Evolutionary conservation across 1,139 yeast genomes (phyloP).

Genomic region (Chernovozyma aurita): DNA sequence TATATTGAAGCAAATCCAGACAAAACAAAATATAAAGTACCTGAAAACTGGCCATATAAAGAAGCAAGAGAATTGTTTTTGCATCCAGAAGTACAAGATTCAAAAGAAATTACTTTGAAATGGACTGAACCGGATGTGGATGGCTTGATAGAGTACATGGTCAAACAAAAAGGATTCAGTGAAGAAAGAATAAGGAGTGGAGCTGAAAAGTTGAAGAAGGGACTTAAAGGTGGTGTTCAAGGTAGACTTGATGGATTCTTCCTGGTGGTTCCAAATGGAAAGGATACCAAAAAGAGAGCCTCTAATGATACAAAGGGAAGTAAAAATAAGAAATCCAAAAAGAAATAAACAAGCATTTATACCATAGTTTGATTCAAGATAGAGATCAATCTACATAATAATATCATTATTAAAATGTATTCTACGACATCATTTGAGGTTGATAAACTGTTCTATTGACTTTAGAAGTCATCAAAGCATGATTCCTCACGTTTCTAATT

Average conservation of each 20-base stretch:
- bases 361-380: no score
- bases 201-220: constrained; percentile 79
- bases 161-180: constrained; percentile 75
- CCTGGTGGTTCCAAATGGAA: constrained; percentile 57
- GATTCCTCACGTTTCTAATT: no score
- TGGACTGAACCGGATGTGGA: constrained; percentile 81
- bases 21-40: constrained; percentile 69
- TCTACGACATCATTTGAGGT: no score
- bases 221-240: constrained; percentile 80
- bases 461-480: no score
- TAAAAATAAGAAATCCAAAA: constrained; percentile 16
- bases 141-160: constrained; percentile 68
- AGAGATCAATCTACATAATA: no score
- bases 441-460: no score
- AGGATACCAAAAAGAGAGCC: constrained; percentile 21
- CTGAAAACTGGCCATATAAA: constrained; percentile 91
- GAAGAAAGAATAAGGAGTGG: constrained; percentile 90
- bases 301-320: constrained; percentile 16
- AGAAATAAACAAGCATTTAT: constrained; percentile 10
- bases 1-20: constrained; percentile 57
- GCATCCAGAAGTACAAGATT: constrained; percentile 71
- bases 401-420: no score
- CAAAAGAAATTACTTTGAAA: constrained; percentile 59
- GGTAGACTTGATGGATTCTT: constrained; percentile 93
- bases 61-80: constrained; percentile 83